Base-by-base conservation (phyloP, 2,329 filamentous ascomycete species). In the Phialophora chinensis region DNA sequence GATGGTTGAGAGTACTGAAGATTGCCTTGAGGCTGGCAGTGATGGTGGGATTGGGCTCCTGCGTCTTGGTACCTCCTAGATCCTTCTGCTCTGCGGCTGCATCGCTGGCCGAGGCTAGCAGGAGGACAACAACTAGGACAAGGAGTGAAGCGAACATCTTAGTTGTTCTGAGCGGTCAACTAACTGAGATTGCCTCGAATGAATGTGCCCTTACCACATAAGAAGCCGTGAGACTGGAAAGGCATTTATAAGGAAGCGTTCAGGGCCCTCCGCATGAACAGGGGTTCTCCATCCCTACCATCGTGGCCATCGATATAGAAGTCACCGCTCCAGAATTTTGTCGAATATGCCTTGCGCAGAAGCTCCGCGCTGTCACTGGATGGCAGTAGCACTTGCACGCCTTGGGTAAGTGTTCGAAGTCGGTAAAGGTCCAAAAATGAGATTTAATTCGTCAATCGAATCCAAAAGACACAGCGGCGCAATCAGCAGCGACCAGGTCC, bases 11-110 rank as follows among this genome's bases (percentile, higher is more conserved):
- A 12, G 63, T 62, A 14, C 17, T 66, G 58, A 66, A 66, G 20
- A 66, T 66, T 5, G 63, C 61, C 20, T 62, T 61, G 58, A 66
- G 54, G 42, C 63, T 66, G 38, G 50, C 58, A 12, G 52, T 62
- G 35, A 59, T 47, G 49, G 57, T 57, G 5, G 63, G 58, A 29
- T 66, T 33, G 27, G 52, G 17, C 23, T 33, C 52, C 25, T 42
- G 35, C 6, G 38, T 47, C 49, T 53, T 11, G 23, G 35, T 58
- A 11, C 7, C 17, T n/a, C 3, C 17, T 1, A 56, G 17, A 44
- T 20, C 20, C 27, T 60, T 29, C 31, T 66, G 63, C 7, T 33
- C 25, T 50, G 42, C 53, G 23, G 4, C 38, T 17, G 52, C 52
- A 42, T 23, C 5, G 31, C n/a, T 42, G 17, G 31, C 10, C n/a